Conservation (phyloP, 179 eudicot genomes). For the Vitellaria paradoxa region DNA sequence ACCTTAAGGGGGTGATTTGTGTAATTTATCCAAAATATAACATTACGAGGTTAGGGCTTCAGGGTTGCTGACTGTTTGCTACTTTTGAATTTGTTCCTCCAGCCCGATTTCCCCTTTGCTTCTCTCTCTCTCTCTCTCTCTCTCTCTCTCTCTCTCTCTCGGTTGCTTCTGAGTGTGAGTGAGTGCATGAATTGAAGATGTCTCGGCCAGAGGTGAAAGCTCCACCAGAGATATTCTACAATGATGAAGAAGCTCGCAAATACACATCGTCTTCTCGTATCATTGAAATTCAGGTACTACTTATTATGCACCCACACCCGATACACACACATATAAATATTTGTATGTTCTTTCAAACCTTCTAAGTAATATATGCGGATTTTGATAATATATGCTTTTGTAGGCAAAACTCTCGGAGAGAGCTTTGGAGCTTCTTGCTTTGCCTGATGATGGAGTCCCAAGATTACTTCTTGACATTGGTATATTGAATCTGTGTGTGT, state of each 20-base stretch:
- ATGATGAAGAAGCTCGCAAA: slow-evolving; percentile 80
- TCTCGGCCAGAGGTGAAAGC: slow-evolving; percentile 80
- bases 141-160: neutral
- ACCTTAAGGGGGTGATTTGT: no score
- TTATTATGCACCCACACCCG: no score
- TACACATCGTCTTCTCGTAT: slow-evolving; percentile 96
- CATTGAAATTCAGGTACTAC: slow-evolving; percentile 74
- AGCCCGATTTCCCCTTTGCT: neutral
- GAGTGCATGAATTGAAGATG: slow-evolving; percentile 27
- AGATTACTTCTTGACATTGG: slow-evolving; percentile 93
- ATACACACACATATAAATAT: neutral
- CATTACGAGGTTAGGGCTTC: neutral
- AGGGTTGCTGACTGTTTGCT: neutral
- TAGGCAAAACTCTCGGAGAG: slow-evolving; percentile 84
- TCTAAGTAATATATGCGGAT: no score
- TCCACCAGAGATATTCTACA: slow-evolving; percentile 90
- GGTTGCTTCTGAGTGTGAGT: neutral
- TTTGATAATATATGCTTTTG: neutral
- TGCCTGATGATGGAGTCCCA: slow-evolving; percentile 84
- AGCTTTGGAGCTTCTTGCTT: slow-evolving; percentile 90
- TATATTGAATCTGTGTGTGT: slow-evolving; percentile 15
- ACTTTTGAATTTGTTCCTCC: no score
- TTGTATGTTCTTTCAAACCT: neutral
- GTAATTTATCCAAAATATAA: no score
- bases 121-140: neutral